Evolutionary conservation across 1,284 basidiomycete genomes (phyloP), one percentile per base, ranked within the genome.

Genomic region (Trichosporon faecale): DNA sequence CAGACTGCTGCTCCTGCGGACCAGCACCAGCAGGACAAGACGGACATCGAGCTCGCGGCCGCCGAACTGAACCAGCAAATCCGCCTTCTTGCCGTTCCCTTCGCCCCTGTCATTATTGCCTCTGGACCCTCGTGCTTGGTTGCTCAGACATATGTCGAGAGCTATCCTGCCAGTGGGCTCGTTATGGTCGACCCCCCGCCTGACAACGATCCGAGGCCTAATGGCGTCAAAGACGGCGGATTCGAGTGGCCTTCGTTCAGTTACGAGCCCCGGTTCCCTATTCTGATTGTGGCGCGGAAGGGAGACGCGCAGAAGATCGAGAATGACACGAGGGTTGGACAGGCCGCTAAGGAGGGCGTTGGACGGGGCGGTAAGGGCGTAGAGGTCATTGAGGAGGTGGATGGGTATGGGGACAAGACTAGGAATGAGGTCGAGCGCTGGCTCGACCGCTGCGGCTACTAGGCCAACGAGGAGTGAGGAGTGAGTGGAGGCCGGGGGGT

Each of bases 111-210:
- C 55, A 80, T 91, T 55, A 83, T 91, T 72, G 86, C 89, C 0
- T 85, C 85, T 9, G 85, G 85, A 0, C 77, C 82, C 0, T 85
- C 85, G 14, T 79, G 79, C 21, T 82, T 91, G 63, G 86, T 91
- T 66, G 86, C 88, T 11, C 89, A 91, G 77, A 85, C 88, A 14
- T 91, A 89, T 77, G 86, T 91, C 68, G 89, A 88, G 8, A 89
- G 88, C 37, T 81, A 89, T 75, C 88, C 89, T 1, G 89, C 88
- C 2, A 84, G 85, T 11, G 90, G 86, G 0, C 82, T 91, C 57
- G 85, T 90, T 55, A 83, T 91, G 29, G 85, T 90, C 46, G 86
- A 87, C 33, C 89, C 89, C 21, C 88, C 88, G 2, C 70, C 71
- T 0, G 78, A 80, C 64, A 68, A 67, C 5, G 78, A 76, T 64